phyloP scores from a whole-genome alignment of 441 rosid genomes.

The Heliophila coronopifolia region DNA sequence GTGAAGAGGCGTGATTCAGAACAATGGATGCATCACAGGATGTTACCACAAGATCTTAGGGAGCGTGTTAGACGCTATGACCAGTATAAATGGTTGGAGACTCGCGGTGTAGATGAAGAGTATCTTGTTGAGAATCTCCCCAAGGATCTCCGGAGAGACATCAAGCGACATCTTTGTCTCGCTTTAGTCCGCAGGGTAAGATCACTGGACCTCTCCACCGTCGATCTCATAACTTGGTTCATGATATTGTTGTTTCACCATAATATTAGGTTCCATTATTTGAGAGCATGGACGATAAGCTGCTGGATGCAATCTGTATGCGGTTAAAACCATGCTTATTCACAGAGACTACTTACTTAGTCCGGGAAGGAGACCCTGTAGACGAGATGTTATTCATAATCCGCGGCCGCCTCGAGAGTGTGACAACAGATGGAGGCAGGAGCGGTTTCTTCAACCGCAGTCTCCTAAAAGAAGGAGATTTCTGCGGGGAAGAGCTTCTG shows the following conservation, averaged over 20 bases:
- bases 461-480: slow-evolving; percentile 81
- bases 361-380: slow-evolving; percentile 94
- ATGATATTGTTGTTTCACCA: not conserved
- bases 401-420: slow-evolving; percentile 97
- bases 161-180: slow-evolving; percentile 90
- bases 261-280: slow-evolving; percentile 73
- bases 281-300: slow-evolving; percentile 87
- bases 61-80: slow-evolving; percentile 92
- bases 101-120: slow-evolving; percentile 96
- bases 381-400: slow-evolving; percentile 96
- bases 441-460: slow-evolving; percentile 92
- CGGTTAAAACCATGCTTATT: slow-evolving; percentile 81
- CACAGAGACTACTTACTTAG: slow-evolving; percentile 73
- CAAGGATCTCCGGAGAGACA: slow-evolving; percentile 93
- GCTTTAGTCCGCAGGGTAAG: slow-evolving; percentile 94
- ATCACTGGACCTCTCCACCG: not conserved
- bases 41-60: slow-evolving; percentile 78
- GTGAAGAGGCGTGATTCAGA: slow-evolving; percentile 99
- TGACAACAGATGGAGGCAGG: slow-evolving; percentile 95
- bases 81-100: slow-evolving; percentile 97
- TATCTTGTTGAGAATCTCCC: slow-evolving; percentile 80
- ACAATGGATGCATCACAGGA: slow-evolving; percentile 98
- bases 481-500: slow-evolving; percentile 93
- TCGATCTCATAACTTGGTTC: too few species aligned
- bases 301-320: slow-evolving; percentile 96